Evolutionary conservation across 495 filamentous ascomycete genomes (phyloP).

Genomic region (Lichina pygmaea): DNA sequence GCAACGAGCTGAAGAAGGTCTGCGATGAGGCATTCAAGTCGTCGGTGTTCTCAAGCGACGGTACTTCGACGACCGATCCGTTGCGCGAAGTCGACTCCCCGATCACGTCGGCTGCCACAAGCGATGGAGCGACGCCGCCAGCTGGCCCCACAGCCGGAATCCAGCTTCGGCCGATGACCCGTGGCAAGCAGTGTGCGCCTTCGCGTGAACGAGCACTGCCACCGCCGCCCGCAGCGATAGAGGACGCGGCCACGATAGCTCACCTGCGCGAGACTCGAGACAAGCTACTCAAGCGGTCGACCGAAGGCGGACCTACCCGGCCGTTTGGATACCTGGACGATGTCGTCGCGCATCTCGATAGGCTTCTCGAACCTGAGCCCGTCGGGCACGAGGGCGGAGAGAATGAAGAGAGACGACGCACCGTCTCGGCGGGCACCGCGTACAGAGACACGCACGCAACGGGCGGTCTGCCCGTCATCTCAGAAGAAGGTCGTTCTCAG

Average conservation of each 20-base stretch:
- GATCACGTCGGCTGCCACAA: background rate
- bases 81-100: background rate
- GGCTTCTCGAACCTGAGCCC: constrained; percentile 25
- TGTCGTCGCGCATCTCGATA: constrained; percentile 33
- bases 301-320: background rate
- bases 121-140: background rate
- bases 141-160: too few relatives aligned
- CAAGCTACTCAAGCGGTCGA: background rate
- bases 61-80: background rate
- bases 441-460: constrained; percentile 1
- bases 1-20: constrained; percentile 35
- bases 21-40: constrained; percentile 66
- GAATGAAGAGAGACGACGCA: constrained; percentile 10
- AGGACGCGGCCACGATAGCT: background rate
- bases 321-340: constrained; percentile 20
- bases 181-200: background rate
- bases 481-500: constrained; percentile 11
- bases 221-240: background rate
- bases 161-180: background rate
- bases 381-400: constrained; percentile 8
- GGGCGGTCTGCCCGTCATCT: constrained; percentile 11
- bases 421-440: constrained; percentile 27
- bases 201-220: background rate
- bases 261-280: background rate
- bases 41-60: constrained; percentile 19